phyloP scores from a whole-genome alignment of 1,284 basidiomycete genomes.

The Bjerkandera adusta region DNA sequence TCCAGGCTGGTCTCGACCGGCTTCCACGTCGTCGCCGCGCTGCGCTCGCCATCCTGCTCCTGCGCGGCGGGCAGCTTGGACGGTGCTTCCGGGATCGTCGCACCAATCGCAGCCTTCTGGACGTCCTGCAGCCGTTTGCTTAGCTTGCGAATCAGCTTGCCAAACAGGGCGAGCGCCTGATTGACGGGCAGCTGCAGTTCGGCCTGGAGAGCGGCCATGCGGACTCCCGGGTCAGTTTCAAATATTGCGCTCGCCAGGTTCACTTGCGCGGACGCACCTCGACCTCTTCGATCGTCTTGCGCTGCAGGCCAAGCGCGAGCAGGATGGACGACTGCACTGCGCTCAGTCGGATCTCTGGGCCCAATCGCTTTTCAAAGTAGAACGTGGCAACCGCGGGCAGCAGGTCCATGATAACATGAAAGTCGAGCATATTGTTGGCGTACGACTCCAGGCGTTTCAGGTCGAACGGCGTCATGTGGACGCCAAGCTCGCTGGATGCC shows the following conservation, averaged over 20 bases:
- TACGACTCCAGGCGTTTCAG: slow-evolving; percentile 96
- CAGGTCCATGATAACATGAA: slow-evolving; percentile 93
- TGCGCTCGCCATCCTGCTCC: slow-evolving; percentile 23
- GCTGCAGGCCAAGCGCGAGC: slow-evolving; percentile 87
- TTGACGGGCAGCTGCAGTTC: slow-evolving; percentile 85
- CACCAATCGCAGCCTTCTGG: slow-evolving; percentile 75
- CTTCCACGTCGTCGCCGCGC: slow-evolving; percentile 38
- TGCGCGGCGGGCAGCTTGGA: slow-evolving; percentile 16
- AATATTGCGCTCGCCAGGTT: background rate
- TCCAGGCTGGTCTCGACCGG: slow-evolving; percentile 53
- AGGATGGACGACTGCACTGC: slow-evolving; percentile 89
- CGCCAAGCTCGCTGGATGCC: slow-evolving; percentile 66
- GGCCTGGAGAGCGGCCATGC: slow-evolving; percentile 37
- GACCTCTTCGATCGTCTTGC: slow-evolving; percentile 88
- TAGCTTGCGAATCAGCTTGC: slow-evolving; percentile 88
- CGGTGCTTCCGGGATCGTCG: slow-evolving; percentile 42
- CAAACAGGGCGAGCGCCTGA: slow-evolving; percentile 89
- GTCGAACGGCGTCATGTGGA: slow-evolving; percentile 88
- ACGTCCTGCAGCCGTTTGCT: slow-evolving; percentile 79
- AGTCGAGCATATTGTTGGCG: slow-evolving; percentile 94
- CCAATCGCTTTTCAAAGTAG: slow-evolving; percentile 84
- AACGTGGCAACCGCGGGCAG: slow-evolving; percentile 79
- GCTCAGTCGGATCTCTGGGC: slow-evolving; percentile 61
- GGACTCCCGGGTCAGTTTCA: background rate
- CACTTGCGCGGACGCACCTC: slow-evolving; percentile 51